Conservation (phyloP, 1,139 yeast species). For the Yarrowia galli region DNA sequence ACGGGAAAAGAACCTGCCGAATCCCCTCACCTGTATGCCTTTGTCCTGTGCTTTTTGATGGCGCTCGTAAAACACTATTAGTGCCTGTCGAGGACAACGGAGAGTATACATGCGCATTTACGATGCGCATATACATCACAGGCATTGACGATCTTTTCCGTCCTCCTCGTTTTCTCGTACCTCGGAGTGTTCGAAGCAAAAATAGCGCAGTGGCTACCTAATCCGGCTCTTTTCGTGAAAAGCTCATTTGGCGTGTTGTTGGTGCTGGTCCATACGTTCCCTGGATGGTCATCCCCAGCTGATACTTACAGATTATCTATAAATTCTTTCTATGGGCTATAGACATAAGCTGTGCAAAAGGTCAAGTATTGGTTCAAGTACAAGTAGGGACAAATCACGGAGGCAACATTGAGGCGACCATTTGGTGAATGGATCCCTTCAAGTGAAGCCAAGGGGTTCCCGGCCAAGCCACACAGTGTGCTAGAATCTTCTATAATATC, state of each 20-base stretch:
- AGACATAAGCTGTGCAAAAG: too few species aligned
- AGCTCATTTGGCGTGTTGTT: too few species aligned
- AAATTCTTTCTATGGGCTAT: too few species aligned
- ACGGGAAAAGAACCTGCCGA: neutral
- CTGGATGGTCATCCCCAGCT: neutral
- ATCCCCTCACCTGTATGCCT: constrained; percentile 4
- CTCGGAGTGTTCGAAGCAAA: neutral
- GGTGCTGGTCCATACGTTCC: neutral
- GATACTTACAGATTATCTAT: too few species aligned
- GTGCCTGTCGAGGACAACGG: neutral
- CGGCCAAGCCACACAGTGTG: too few species aligned
- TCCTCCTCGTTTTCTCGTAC: too few species aligned
- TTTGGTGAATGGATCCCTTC: too few species aligned
- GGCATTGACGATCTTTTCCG: neutral
- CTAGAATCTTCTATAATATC: too few species aligned
- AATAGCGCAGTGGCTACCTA: neutral
- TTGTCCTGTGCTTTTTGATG: neutral
- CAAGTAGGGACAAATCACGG: too few species aligned
- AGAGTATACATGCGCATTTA: neutral
- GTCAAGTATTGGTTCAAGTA: too few species aligned
- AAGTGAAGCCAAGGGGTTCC: too few species aligned
- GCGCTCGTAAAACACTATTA: neutral
- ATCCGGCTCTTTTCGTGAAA: neutral
- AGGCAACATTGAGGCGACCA: too few species aligned
- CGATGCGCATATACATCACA: neutral